These are phyloP conservation scores for Rhizopogon salebrosus DNA, from an alignment of 768 basidiomycete genomes.

Conservation along the genomic window DNA sequence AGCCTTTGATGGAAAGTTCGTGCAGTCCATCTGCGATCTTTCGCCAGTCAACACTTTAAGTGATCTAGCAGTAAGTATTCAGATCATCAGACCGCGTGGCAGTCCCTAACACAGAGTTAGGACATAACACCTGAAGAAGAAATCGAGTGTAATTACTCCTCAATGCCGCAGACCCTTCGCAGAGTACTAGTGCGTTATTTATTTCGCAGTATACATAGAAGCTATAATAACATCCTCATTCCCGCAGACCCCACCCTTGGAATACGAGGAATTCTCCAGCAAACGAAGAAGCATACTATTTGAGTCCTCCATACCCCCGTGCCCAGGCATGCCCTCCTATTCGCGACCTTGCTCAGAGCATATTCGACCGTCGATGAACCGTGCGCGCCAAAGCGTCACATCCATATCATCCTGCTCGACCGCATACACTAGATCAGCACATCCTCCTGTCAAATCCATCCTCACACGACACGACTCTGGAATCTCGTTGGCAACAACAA, in stretches of 20 bases:
- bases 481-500: constrained; percentile 35
- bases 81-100: constrained; percentile 12
- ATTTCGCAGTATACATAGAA: neutral
- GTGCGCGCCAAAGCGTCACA: constrained; percentile 32
- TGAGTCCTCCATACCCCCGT: constrained; percentile 10
- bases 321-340: constrained; percentile 1
- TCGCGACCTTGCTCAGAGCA: constrained; percentile 17
- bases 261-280: constrained; percentile 4
- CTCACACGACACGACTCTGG: constrained; percentile 48
- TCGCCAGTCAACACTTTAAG: constrained; percentile 17
- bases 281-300: constrained; percentile 25
- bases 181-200: constrained; percentile 22
- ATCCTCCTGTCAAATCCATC: constrained; percentile 50
- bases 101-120: constrained; percentile 21
- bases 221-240: neutral
- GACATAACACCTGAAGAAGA: constrained; percentile 24
- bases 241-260: constrained; percentile 19
- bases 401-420: constrained; percentile 32
- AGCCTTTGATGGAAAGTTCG: neutral
- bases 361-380: constrained; percentile 14
- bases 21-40: constrained; percentile 16
- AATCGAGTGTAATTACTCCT: constrained; percentile 11
- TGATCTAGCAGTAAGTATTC: constrained; percentile 25
- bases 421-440: constrained; percentile 17
- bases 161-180: constrained; percentile 26